Evolutionary conservation across 202 grass and related monocot species (phyloP).

Genomic region (Musa balbisiana): DNA sequence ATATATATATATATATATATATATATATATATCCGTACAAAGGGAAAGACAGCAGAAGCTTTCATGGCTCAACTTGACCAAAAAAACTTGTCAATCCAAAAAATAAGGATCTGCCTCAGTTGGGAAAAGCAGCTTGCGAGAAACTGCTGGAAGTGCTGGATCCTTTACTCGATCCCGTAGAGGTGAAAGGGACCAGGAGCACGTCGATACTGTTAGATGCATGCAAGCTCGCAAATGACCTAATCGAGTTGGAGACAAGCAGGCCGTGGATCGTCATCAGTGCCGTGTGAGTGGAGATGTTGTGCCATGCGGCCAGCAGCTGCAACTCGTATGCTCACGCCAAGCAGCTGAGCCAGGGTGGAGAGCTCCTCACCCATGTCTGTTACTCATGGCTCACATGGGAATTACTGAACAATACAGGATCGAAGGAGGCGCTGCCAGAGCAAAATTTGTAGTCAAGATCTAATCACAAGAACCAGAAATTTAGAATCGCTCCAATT

Average conservation of each 20-base stretch:
- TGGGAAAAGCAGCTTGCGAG: background rate
- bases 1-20: too few relatives aligned
- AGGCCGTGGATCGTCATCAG: constrained; percentile 1
- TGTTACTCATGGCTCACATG: constrained; percentile 29
- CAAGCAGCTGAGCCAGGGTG: constrained; percentile 29
- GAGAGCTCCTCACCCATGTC: constrained; percentile 29
- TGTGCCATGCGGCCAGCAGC: constrained; percentile 20
- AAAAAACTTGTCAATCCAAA: too few relatives aligned
- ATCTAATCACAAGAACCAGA: background rate
- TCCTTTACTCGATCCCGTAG: background rate
- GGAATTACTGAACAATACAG: constrained; percentile 25
- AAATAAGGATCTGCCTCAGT: background rate
- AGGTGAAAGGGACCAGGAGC: constrained; percentile 34
- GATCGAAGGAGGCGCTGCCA: constrained; percentile 20
- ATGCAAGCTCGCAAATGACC: background rate
- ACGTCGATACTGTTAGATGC: constrained; percentile 26
- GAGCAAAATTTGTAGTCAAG: background rate
- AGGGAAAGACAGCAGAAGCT: too few relatives aligned
- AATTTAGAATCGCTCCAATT: too few relatives aligned
- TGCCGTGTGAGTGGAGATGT: constrained; percentile 25
- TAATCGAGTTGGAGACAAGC: background rate
- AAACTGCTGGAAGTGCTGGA: constrained; percentile 5
- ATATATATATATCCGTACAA: too few relatives aligned
- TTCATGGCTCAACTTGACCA: too few relatives aligned
- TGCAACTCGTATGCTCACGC: constrained; percentile 12